A percentile compares a stretch with the other conserved stretches of the same genome.
These are phyloP conservation scores for Solanum microdontum DNA, from an alignment of 257 asterid genomes.

Conservation along the genomic window DNA sequence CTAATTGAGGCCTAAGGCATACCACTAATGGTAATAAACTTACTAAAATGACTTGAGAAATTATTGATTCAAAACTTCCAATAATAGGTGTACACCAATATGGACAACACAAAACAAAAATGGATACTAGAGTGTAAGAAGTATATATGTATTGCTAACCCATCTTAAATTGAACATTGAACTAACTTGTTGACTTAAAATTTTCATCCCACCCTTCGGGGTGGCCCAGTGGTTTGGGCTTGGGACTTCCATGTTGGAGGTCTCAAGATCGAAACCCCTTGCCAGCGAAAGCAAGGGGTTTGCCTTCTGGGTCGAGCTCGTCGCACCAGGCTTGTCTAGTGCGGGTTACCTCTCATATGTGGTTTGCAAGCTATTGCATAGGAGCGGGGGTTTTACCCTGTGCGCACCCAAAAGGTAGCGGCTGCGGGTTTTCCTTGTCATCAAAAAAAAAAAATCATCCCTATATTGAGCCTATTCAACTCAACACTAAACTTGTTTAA, in stretches of 20 bases:
- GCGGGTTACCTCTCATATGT: no score
- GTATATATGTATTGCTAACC: background rate
- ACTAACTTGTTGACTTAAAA: background rate
- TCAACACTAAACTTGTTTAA: background rate
- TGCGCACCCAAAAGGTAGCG: no score
- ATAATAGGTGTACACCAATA: background rate
- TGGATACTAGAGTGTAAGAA: background rate
- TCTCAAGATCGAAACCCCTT: no score
- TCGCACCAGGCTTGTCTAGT: no score
- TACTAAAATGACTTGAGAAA: background rate
- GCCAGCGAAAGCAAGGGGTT: no score
- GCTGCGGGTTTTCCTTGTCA: no score
- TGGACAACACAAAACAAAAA: background rate
- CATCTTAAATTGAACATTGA: background rate
- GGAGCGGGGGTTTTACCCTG: no score
- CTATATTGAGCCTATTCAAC: background rate
- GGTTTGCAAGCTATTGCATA: no score
- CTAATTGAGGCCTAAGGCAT: background rate
- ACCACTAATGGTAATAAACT: background rate
- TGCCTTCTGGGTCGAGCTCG: no score
- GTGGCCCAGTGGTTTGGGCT: no score
- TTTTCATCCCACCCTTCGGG: background rate
- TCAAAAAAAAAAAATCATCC: background rate
- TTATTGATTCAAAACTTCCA: background rate
- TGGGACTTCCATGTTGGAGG: no score